Evolutionary conservation across 192 early-diverging fungal genomes (phyloP), one percentile per base, ranked within the genome.

Genomic region (Backusella westeae): DNA sequence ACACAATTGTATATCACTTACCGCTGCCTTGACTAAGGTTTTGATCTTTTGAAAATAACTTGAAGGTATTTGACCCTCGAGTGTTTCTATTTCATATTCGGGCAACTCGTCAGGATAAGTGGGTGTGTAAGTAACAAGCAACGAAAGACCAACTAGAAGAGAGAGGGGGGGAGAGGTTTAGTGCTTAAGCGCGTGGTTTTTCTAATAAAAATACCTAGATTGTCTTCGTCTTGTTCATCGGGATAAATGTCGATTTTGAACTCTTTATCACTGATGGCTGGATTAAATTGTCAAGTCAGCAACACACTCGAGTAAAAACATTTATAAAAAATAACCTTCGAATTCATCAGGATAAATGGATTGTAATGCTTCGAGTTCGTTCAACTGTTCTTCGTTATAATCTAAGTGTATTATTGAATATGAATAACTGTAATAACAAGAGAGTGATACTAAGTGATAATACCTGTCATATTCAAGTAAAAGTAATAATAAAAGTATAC

Each of bases 311-410:
- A 44, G 42, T 44, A n/a, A 23, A 56, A 9, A 6, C 21, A 12
- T 9, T 53, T 8, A 53, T 21, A 53, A 14, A 1, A 8, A 63
- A 19, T 74, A 85, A 86, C 90, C 83, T 77, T 87, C 84, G 52
- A 93, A 89, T 80, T 94, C 93, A 72, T 90, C 91, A 49, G 90
- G 89, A 82, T 94, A 95, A 79, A 95, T 95, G 46, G 92, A 93
- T 73, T 92, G 86, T 65, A 95, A 88, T 23, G 90, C 92, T 74
- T 94, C 93, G 44, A 95, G 73, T 75, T 95, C 94, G 78, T 90
- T 91, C 34, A 86, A 83, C 81, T 94, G 93, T 81, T 95, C 94
- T 74, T 93, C 93, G 38, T 83, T 80, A 81, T 94, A 92, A 84
- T 92, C 92, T 85, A 6, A 32, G 32, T 32, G 32, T 3, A 32